Conservation (phyloP, 2,329 filamentous ascomycete genomes). For the Ophiostoma himal-ulmi region DNA sequence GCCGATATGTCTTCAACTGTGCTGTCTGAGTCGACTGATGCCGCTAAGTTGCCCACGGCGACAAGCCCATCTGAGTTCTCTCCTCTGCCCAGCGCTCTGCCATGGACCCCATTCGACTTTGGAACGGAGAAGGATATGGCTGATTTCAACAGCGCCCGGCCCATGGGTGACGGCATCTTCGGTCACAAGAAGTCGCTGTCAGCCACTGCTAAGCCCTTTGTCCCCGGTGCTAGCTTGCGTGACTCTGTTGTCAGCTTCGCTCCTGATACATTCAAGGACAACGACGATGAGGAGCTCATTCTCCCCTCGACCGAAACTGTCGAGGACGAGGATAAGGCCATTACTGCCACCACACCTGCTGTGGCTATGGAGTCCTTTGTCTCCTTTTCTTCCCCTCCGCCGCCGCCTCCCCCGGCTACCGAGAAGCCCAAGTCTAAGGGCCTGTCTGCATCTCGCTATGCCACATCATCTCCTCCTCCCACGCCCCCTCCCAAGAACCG, state of each 20-base stretch:
- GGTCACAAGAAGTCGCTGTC: constrained; percentile 58
- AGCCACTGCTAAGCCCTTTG: constrained; percentile 65
- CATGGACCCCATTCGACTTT: constrained; percentile 58
- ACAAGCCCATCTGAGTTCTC: constrained; percentile 50
- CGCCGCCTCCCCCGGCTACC: constrained; percentile 26
- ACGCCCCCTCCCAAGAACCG: constrained; percentile 40
- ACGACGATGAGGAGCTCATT: background rate
- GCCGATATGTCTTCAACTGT: constrained; percentile 51
- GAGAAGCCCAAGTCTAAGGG: constrained; percentile 35
- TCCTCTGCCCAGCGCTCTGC: constrained; percentile 44
- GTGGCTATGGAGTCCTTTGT: constrained; percentile 6
- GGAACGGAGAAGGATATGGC: constrained; percentile 44
- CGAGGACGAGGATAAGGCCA: constrained; percentile 27
- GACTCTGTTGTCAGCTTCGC: constrained; percentile 26
- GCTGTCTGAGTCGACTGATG: constrained; percentile 49
- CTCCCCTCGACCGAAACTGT: constrained; percentile 21
- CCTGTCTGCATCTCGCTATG: constrained; percentile 46
- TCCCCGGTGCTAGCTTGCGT: constrained; percentile 38
- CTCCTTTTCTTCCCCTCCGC: constrained; percentile 26
- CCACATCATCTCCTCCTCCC: constrained; percentile 27
- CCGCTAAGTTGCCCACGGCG: constrained; percentile 40
- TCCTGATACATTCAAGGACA: constrained; percentile 20
- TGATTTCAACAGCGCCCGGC: constrained; percentile 48
- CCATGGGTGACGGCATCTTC: constrained; percentile 41
- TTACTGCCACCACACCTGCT: background rate